A percentile compares a stretch with the other conserved stretches of the same genome.
These are phyloP conservation scores for Phytophthora sp. DNA, from an alignment of 352 stramenopile species.

Conservation along the genomic window DNA sequence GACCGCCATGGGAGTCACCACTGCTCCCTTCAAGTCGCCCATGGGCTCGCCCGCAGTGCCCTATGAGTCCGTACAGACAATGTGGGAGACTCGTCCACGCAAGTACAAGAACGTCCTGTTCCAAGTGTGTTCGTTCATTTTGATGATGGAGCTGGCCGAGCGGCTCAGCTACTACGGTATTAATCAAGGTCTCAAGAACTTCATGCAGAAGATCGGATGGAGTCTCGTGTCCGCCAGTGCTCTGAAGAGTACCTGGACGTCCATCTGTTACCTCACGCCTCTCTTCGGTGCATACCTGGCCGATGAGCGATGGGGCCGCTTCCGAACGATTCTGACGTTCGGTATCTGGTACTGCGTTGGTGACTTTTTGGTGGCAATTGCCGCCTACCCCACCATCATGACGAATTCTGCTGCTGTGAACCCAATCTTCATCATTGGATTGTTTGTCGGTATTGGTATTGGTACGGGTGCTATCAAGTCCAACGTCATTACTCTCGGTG, in stretches of 20 bases:
- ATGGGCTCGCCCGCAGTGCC: slow-evolving; percentile 23
- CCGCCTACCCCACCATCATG: slow-evolving; percentile 58
- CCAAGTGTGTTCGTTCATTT: slow-evolving; percentile 58
- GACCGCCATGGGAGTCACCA: slow-evolving; percentile 18
- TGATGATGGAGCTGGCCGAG: slow-evolving; percentile 34
- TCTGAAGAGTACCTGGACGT: slow-evolving; percentile 57
- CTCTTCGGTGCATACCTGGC: slow-evolving; percentile 69
- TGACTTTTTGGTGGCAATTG: slow-evolving; percentile 66
- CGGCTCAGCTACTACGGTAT: slow-evolving; percentile 81
- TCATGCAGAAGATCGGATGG: slow-evolving; percentile 75
- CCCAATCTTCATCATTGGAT: slow-evolving; percentile 60
- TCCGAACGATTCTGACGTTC: slow-evolving; percentile 65
- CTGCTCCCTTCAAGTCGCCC: slow-evolving; percentile 36
- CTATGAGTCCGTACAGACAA: slow-evolving; percentile 27
- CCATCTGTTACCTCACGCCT: slow-evolving; percentile 66
- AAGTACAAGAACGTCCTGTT: slow-evolving; percentile 72
- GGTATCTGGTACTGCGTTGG: slow-evolving; percentile 68
- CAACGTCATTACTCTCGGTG: slow-evolving; percentile 67
- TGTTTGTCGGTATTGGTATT: slow-evolving; percentile 61
- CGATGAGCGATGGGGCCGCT: slow-evolving; percentile 67
- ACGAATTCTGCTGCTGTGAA: slow-evolving; percentile 38
- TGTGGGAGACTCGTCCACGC: slow-evolving; percentile 55
- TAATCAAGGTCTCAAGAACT: slow-evolving; percentile 88
- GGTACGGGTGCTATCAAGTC: slow-evolving; percentile 60
- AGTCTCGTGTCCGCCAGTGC: slow-evolving; percentile 56